A percentile compares a stretch with the other conserved stretches of the same genome.
These are phyloP conservation scores for Colletotrichum nymphaeae DNA, from an alignment of 2,329 filamentous ascomycete species.

Conservation along the genomic window DNA sequence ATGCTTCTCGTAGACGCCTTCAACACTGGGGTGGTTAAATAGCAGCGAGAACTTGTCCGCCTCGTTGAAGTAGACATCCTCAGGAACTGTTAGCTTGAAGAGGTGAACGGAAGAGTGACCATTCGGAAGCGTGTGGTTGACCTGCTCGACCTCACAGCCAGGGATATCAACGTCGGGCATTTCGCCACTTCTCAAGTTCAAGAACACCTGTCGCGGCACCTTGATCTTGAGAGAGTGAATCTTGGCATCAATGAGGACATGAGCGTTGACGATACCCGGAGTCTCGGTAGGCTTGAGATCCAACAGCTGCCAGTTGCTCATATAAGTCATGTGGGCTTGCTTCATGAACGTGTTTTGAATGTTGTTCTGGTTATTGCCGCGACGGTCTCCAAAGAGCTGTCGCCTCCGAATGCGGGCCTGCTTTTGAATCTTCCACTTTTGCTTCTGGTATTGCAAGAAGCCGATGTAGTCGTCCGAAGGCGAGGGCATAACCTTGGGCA, in stretches of 20 bases:
- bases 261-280: conserved; percentile 87
- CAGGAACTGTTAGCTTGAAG: conserved; percentile 91
- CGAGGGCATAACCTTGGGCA: conserved; percentile 86
- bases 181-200: conserved; percentile 90
- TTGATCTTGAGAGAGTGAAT: conserved; percentile 89
- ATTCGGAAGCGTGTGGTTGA: conserved; percentile 92
- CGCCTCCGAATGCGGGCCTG: conserved; percentile 86
- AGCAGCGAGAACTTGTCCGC: conserved; percentile 83
- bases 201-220: conserved; percentile 88
- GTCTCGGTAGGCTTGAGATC: conserved; percentile 86
- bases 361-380: conserved; percentile 72
- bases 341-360: conserved; percentile 84
- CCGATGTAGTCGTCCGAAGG: conserved; percentile 88
- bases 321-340: conserved; percentile 90
- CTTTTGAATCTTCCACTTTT: conserved; percentile 99
- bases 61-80: conserved; percentile 88
- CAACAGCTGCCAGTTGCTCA: conserved; percentile 93
- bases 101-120: conserved; percentile 94
- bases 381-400: conserved; percentile 92
- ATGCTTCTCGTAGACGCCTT: conserved; percentile 96
- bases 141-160: conserved; percentile 90
- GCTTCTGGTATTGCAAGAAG: conserved; percentile 94
- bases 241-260: conserved; percentile 93
- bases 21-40: conserved; percentile 93
- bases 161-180: conserved; percentile 89